Evolutionary conservation across 768 basidiomycete genomes (phyloP).

Genomic region (Nidularia pulvinata): DNA sequence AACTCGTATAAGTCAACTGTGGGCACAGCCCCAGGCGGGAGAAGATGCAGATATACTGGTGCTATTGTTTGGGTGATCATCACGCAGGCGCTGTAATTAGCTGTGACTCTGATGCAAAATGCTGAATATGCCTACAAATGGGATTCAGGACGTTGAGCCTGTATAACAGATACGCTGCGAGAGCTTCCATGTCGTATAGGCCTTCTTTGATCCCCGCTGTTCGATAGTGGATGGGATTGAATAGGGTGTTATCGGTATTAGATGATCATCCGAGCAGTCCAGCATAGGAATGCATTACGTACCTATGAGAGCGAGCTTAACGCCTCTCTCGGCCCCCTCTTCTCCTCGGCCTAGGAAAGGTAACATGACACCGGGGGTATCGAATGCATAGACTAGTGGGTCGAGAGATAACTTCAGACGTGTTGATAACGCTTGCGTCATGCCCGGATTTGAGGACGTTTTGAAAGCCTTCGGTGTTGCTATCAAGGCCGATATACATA

Average conservation of each 20-base stretch:
- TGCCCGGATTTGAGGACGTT: constrained; percentile 88
- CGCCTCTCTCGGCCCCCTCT: constrained; percentile 85
- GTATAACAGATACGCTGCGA: constrained; percentile 87
- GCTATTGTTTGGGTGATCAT: constrained; percentile 28
- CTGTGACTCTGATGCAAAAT: neutral
- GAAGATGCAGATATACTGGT: constrained; percentile 68
- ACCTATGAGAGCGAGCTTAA: constrained; percentile 95
- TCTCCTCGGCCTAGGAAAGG: constrained; percentile 89
- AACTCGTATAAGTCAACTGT: constrained; percentile 65
- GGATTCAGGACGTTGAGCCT: constrained; percentile 81
- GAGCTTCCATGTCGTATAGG: constrained; percentile 80
- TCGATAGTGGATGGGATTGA: constrained; percentile 15
- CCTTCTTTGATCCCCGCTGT: constrained; percentile 94
- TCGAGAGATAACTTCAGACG: constrained; percentile 81
- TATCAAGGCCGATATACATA: constrained; percentile 16
- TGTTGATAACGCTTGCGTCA: constrained; percentile 88
- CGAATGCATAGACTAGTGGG: constrained; percentile 90
- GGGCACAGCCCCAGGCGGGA: constrained; percentile 53
- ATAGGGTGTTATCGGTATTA: neutral
- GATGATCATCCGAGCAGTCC: neutral
- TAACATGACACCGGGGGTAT: constrained; percentile 97
- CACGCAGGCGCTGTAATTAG: constrained; percentile 1
- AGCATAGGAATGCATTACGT: constrained; percentile 32
- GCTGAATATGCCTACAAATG: constrained; percentile 45
- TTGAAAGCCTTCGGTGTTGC: constrained; percentile 87